Conservation (phyloP, 2,329 filamentous ascomycete genomes). For the Fusarium duplospermum region DNA sequence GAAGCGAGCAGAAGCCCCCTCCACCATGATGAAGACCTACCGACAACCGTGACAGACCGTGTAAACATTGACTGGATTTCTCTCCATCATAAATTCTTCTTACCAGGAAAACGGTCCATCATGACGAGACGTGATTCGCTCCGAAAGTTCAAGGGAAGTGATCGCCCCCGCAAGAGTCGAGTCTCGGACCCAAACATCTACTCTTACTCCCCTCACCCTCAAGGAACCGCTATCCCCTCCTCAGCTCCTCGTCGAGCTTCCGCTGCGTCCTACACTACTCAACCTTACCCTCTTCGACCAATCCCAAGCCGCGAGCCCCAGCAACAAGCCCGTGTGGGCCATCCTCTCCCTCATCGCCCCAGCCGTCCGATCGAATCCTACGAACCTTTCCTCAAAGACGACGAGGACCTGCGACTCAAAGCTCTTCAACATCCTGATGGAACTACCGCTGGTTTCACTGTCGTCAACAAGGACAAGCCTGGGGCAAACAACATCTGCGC, state of each 20-base stretch:
- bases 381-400: background rate
- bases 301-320: background rate
- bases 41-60: background rate
- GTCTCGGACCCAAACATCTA: background rate
- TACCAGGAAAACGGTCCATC: background rate
- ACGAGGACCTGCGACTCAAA: constrained; percentile 23
- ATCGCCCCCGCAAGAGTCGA: background rate
- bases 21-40: background rate
- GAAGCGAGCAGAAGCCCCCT: background rate
- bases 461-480: background rate
- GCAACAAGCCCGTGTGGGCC: background rate
- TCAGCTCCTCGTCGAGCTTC: background rate
- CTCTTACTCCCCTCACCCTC: background rate
- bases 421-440: constrained; percentile 1
- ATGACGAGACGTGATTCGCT: background rate
- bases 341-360: background rate
- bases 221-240: background rate
- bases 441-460: background rate
- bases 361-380: background rate
- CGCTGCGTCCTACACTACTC: background rate
- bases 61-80: background rate
- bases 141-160: background rate
- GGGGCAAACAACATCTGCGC: constrained; percentile 17
- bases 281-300: background rate
- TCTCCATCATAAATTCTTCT: background rate